A percentile compares a stretch with the other conserved stretches of the same genome.
These are phyloP conservation scores for Telfairia occidentalis DNA, from an alignment of 331 rosid genomes.

Conservation along the genomic window DNA sequence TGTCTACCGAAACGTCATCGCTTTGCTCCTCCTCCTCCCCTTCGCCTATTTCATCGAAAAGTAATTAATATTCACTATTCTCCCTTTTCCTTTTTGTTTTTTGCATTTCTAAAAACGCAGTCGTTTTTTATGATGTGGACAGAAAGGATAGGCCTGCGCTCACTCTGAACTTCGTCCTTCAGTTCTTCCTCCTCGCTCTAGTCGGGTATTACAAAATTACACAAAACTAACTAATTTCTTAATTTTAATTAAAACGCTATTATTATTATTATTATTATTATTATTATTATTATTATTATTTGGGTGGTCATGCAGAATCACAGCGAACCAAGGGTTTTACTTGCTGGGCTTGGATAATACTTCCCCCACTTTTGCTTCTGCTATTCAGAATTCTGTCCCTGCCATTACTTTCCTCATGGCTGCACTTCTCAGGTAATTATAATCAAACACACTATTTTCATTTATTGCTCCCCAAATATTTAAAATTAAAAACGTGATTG, in stretches of 20 bases:
- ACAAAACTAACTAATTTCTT: no score
- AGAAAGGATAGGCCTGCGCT: conserved; percentile 68
- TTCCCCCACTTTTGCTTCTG: conserved; percentile 61
- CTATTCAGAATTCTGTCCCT: conserved; percentile 62
- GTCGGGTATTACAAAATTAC: no score
- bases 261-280: no score
- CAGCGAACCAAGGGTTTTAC: conserved; percentile 60
- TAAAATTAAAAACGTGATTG: no score
- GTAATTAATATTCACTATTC: no score
- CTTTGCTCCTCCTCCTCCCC: conserved; percentile 47
- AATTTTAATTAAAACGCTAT: no score
- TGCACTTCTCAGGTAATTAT: conserved; percentile 33
- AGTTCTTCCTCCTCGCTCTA: conserved; percentile 63
- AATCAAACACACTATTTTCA: no score
- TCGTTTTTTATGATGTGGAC: neutral
- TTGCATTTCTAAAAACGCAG: neutral
- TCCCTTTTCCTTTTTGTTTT: neutral
- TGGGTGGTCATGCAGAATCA: no score
- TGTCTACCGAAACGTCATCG: conserved; percentile 48
- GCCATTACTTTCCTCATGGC: conserved; percentile 79
- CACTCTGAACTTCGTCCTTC: conserved; percentile 25
- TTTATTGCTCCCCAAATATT: no score
- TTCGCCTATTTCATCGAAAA: conserved; percentile 52
- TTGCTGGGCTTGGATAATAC: conserved; percentile 60
- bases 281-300: no score